Evolutionary conservation across 2,329 filamentous ascomycete genomes (phyloP).

Genomic region (Monilinia vaccinii-corymbosi): DNA sequence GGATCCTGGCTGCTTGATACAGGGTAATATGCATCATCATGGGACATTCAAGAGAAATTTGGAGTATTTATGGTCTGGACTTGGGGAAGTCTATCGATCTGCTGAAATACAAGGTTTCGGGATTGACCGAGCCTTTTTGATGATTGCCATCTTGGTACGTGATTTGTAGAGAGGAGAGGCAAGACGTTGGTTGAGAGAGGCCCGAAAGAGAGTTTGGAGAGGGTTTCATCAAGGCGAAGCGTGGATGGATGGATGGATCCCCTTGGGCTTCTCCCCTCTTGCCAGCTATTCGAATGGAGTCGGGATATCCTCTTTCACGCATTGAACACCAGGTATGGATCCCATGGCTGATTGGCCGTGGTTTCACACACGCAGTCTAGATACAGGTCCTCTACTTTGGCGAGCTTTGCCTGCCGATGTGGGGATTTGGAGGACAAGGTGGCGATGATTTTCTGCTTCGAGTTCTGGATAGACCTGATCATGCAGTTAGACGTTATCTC

Average conservation of each 20-base stretch:
- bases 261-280: not conserved
- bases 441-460: slow-evolving; percentile 7
- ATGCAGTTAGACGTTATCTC: too few relatives aligned
- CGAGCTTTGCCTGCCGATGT: not conserved
- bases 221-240: not conserved
- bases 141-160: not conserved
- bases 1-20: not conserved
- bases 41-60: not conserved
- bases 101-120: not conserved
- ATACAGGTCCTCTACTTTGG: not conserved
- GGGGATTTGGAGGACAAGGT: not conserved
- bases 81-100: not conserved
- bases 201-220: too few relatives aligned
- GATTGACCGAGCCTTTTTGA: not conserved
- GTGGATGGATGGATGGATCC: not conserved
- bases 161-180: not conserved
- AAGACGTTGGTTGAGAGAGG: too few relatives aligned
- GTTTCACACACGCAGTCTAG: not conserved
- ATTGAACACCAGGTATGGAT: not conserved
- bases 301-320: not conserved
- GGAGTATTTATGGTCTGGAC: not conserved
- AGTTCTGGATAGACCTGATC: not conserved
- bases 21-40: not conserved
- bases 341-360: not conserved
- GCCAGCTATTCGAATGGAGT: slow-evolving; percentile 1